These are phyloP conservation scores for Fusarium secorum DNA, from an alignment of 2,329 filamentous ascomycete species.

Conservation along the genomic window DNA sequence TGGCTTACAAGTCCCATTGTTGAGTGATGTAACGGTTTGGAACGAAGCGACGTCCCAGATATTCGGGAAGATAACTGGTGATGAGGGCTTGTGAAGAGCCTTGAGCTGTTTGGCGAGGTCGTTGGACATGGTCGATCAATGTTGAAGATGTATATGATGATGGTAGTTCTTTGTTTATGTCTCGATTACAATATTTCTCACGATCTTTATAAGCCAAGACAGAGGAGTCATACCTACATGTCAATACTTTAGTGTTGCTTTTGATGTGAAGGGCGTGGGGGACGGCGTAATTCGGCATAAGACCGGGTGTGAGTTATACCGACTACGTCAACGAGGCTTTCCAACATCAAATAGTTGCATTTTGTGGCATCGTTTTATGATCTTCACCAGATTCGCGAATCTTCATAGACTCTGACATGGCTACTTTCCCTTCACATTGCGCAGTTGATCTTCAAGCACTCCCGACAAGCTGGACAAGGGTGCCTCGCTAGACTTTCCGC, in stretches of 20 bases:
- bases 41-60: constrained; percentile 63
- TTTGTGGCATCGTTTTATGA: neutral
- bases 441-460: neutral
- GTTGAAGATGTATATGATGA: neutral
- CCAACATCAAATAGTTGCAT: neutral
- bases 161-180: neutral
- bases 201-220: constrained; percentile 4
- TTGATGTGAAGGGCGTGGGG: constrained; percentile 32
- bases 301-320: neutral
- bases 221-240: neutral
- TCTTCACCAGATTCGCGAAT: neutral
- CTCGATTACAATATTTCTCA: no score
- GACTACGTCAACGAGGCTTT: neutral
- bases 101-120: constrained; percentile 48
- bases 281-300: neutral
- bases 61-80: constrained; percentile 63
- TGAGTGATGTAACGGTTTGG: constrained; percentile 53
- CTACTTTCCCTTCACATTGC: neutral
- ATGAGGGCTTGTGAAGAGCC: constrained; percentile 58
- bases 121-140: constrained; percentile 39
- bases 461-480: neutral
- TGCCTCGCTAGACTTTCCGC: neutral
- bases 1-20: constrained; percentile 46
- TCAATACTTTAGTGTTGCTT: constrained; percentile 8
- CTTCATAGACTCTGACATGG: neutral